phyloP scores from a whole-genome alignment of 139 green algal species.

The Medakamo hakoo region DNA sequence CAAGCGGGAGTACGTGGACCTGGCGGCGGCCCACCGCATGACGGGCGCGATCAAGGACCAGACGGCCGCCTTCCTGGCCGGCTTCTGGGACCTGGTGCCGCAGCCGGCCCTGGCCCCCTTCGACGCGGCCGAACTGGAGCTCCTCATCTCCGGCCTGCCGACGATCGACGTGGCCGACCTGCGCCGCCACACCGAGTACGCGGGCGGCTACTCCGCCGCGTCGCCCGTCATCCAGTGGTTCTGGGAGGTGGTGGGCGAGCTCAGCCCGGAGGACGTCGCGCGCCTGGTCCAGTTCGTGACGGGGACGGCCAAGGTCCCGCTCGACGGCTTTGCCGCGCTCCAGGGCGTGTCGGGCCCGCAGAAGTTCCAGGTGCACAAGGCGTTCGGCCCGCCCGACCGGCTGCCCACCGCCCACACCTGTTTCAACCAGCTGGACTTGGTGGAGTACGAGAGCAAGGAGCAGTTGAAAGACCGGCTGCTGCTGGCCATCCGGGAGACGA shows the following conservation, averaged over 20 bases:
- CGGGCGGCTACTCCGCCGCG: conserved; percentile 53
- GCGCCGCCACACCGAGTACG: conserved; percentile 83
- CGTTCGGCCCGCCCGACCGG: conserved; percentile 27
- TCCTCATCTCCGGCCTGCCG: conserved; percentile 89
- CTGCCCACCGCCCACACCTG: conserved; percentile 82
- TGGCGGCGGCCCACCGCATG: conserved; percentile 84
- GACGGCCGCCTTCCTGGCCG: conserved; percentile 57
- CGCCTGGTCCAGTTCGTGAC: conserved; percentile 59
- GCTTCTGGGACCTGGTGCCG: conserved; percentile 90
- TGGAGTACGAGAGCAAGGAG: conserved; percentile 84
- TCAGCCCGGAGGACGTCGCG: conserved; percentile 75
- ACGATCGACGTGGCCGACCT: conserved; percentile 91
- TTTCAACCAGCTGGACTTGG: conserved; percentile 92
- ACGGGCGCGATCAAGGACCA: conserved; percentile 80
- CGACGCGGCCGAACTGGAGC: conserved; percentile 95
- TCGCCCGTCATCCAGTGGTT: conserved; percentile 79
- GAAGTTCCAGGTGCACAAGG: conserved; percentile 80
- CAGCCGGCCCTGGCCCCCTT: conserved; percentile 41
- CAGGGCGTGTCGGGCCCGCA: conserved; percentile 86
- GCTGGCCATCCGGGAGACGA: conserved; percentile 67
- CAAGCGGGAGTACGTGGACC: conserved; percentile 91
- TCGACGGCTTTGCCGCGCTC: conserved; percentile 87
- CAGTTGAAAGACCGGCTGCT: conserved; percentile 77
- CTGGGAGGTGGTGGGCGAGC: conserved; percentile 76
- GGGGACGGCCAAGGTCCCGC: conserved; percentile 86